Evolutionary conservation across 495 filamentous ascomycete genomes (phyloP).

Genomic region (Chaetomium fimeti): DNA sequence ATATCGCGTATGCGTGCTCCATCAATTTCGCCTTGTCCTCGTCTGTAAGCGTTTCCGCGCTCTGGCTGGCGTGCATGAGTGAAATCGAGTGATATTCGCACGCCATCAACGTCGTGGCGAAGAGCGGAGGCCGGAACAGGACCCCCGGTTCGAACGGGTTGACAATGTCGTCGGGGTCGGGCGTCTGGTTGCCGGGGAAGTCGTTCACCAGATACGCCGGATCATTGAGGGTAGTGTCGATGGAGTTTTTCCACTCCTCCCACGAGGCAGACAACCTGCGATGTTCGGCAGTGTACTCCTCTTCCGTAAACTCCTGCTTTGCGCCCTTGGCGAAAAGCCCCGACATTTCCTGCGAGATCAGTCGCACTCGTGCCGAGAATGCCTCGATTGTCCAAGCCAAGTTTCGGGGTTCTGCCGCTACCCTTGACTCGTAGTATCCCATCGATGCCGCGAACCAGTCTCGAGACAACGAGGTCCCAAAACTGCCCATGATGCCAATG

Average conservation of each 20-base stretch:
- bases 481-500: constrained; percentile 76
- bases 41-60: constrained; percentile 52
- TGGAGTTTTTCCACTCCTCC: constrained; percentile 53
- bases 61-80: constrained; percentile 77
- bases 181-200: constrained; percentile 51
- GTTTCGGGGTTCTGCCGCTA: constrained; percentile 59
- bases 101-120: constrained; percentile 66
- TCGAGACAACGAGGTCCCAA: constrained; percentile 66
- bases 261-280: constrained; percentile 54
- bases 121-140: constrained; percentile 67
- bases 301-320: constrained; percentile 58
- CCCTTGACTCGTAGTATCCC: constrained; percentile 60
- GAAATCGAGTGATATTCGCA: constrained; percentile 76
- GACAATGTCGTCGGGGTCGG: constrained; percentile 63
- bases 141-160: constrained; percentile 67
- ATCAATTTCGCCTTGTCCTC: constrained; percentile 55
- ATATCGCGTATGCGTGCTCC: constrained; percentile 64
- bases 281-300: constrained; percentile 65
- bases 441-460: constrained; percentile 76
- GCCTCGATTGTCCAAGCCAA: constrained; percentile 64
- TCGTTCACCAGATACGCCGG: constrained; percentile 57
- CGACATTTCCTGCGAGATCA: constrained; percentile 78
- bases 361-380: constrained; percentile 61
- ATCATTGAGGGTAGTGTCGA: constrained; percentile 60
- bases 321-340: constrained; percentile 71